Evolutionary conservation across 352 stramenopile species (phyloP), one percentile per base, ranked within the genome.

Genomic region (Pythium monospermum): DNA sequence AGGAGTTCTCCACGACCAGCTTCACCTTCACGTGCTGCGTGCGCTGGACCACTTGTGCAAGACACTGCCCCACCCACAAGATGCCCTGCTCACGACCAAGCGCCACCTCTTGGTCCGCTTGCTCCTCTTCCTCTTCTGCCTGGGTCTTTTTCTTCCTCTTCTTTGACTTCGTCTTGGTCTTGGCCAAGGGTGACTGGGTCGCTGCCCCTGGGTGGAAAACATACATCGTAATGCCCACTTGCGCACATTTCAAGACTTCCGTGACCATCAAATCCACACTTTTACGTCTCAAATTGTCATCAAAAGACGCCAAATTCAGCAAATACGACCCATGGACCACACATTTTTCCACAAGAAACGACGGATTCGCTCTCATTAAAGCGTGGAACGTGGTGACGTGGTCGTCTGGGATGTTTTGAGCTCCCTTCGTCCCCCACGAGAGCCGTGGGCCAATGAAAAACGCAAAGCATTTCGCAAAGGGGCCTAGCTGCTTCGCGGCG

Each of bases 1-100:
- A 49, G 43, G 53, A 61, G 49, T 60, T 65, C 36, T 65, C 57
- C 4, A 65, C n/a, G 12, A 65, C 36, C 11, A 65, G 47, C 13
- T 40, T 56, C 7, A 60, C 49, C 3, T 41, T 21, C n/a, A n/a
- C n/a, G n/a, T n/a, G n/a, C 8, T 39, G 16, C 16, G 57, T 65
- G 26, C 40, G 22, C n/a, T 38, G 8, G 18, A 65, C 21, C 12
- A 47, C 49, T 13, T 36, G 6, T 15, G 19, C 30, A 23, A 65
- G 39, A 27, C 49, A 35, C 7, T 35, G 7, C 8, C 30, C 30
- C 7, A 35, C 30, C 8, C 8, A 35, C 30, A 13, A 8, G 30
- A 35, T 13, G 30, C 30, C n/a, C n/a, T n/a, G n/a, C n/a, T n/a
- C n/a, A n/a, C n/a, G n/a, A n/a, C n/a, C n/a, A n/a, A n/a, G n/a